These are phyloP conservation scores for Selaginella moellendorffii DNA, from an alignment of 75 land plant species.

Conservation along the genomic window DNA sequence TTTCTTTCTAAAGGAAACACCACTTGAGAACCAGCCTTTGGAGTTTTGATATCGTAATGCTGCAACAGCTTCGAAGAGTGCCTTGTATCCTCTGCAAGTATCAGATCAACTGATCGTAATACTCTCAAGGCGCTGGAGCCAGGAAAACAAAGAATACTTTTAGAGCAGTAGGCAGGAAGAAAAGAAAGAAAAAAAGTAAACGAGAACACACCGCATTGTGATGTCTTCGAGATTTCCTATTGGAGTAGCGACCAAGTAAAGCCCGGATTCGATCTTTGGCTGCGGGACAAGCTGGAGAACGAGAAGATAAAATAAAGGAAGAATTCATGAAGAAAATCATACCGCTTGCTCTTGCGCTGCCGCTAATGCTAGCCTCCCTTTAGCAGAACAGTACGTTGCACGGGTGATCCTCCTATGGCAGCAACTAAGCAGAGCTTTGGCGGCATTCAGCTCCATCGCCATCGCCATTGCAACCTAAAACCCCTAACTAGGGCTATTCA, in stretches of 20 bases:
- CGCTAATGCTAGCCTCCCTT: too few relatives aligned
- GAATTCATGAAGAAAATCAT: too few relatives aligned
- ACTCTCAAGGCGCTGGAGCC: slow-evolving; percentile 87
- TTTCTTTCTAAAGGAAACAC: neutral
- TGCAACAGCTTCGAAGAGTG: slow-evolving; percentile 84
- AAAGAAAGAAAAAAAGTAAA: neutral
- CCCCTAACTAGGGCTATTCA: too few relatives aligned
- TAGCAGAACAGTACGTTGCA: too few relatives aligned
- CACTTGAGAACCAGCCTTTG: slow-evolving; percentile 53
- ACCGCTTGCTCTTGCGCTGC: too few relatives aligned
- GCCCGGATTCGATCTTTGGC: slow-evolving; percentile 61
- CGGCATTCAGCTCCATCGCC: too few relatives aligned
- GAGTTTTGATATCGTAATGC: slow-evolving; percentile 60
- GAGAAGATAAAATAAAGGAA: neutral
- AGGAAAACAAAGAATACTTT: too few relatives aligned
- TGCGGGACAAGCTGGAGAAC: slow-evolving; percentile 11
- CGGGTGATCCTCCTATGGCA: too few relatives aligned
- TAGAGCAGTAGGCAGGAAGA: too few relatives aligned
- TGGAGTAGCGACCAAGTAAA: slow-evolving; percentile 92
- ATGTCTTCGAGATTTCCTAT: slow-evolving; percentile 89
- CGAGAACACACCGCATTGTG: neutral
- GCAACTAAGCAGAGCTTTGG: too few relatives aligned
- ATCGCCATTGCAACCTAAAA: too few relatives aligned
- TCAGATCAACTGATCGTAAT: slow-evolving; percentile 55
- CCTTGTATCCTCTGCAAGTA: slow-evolving; percentile 92